Conservation (phyloP, 768 basidiomycete genomes). For the Scleroderma bovista region DNA sequence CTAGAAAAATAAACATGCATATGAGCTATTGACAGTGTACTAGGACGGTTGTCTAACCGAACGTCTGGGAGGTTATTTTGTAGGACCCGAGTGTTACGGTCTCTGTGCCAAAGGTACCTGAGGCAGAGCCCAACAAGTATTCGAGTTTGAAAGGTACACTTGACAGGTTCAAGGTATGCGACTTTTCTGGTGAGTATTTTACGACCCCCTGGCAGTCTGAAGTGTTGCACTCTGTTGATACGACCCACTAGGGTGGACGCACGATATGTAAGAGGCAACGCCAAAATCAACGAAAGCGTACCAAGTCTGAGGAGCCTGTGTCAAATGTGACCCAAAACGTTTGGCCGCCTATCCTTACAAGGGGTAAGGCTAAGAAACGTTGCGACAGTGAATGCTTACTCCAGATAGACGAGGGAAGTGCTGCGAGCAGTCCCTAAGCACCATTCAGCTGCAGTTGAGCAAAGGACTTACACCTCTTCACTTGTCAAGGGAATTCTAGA, state of each 20-base stretch:
- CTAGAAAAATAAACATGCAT: conserved; percentile 23
- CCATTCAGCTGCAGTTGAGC: neutral
- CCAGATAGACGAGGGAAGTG: conserved; percentile 36
- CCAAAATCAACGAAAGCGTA: conserved; percentile 17
- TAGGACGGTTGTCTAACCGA: conserved; percentile 31
- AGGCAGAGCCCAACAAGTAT: conserved; percentile 49
- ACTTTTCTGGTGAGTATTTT: conserved; percentile 34
- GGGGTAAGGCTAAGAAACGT: conserved; percentile 4
- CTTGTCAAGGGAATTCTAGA: conserved; percentile 14
- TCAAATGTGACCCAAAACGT: conserved; percentile 43
- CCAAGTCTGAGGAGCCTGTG: conserved; percentile 56
- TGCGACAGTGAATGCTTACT: conserved; percentile 18
- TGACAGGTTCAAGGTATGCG: conserved; percentile 26
- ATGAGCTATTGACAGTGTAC: neutral
- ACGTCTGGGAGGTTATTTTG: conserved; percentile 41
- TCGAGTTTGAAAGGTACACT: conserved; percentile 35
- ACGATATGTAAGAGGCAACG: neutral
- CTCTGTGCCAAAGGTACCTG: conserved; percentile 42
- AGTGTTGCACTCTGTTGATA: conserved; percentile 39
- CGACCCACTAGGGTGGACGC: conserved; percentile 39
- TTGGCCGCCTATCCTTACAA: conserved; percentile 37
- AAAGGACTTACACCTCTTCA: conserved; percentile 30
- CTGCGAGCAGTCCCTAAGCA: conserved; percentile 15
- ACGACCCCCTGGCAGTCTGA: conserved; percentile 42
- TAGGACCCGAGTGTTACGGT: conserved; percentile 40